A percentile compares a stretch with the other conserved stretches of the same genome.
These are phyloP conservation scores for Telfairia occidentalis DNA, from an alignment of 331 rosid species.

Conservation along the genomic window DNA sequence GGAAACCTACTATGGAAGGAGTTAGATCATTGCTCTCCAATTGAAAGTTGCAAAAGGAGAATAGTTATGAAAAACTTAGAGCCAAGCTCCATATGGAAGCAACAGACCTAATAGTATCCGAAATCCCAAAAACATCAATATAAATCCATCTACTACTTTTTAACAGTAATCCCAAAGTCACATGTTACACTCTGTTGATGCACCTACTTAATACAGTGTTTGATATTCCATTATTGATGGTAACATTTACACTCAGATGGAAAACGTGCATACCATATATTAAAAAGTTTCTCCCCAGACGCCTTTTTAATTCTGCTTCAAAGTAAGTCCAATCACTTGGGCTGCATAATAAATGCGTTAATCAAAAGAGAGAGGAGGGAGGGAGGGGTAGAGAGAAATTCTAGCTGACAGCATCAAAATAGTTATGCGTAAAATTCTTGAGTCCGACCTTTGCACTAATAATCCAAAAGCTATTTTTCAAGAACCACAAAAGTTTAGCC, in stretches of 20 bases:
- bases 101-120: background rate
- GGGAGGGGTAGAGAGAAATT: background rate
- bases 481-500: background rate
- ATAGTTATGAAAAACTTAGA: background rate
- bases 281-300: constrained; percentile 68
- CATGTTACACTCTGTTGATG: background rate
- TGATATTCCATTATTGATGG: background rate
- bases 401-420: background rate
- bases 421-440: background rate
- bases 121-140: background rate
- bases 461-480: background rate
- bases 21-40: background rate
- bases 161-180: background rate
- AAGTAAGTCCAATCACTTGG: constrained; percentile 84
- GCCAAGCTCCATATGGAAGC: background rate
- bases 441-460: background rate
- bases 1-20: background rate
- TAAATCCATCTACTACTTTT: background rate
- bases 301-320: constrained; percentile 72
- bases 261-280: constrained; percentile 46
- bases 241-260: background rate
- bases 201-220: background rate
- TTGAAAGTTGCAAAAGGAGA: background rate
- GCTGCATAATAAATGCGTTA: constrained; percentile 38
- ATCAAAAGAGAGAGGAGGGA: background rate